Conservation (phyloP, 345 rosid genomes). For the Clarkia xantiana region DNA sequence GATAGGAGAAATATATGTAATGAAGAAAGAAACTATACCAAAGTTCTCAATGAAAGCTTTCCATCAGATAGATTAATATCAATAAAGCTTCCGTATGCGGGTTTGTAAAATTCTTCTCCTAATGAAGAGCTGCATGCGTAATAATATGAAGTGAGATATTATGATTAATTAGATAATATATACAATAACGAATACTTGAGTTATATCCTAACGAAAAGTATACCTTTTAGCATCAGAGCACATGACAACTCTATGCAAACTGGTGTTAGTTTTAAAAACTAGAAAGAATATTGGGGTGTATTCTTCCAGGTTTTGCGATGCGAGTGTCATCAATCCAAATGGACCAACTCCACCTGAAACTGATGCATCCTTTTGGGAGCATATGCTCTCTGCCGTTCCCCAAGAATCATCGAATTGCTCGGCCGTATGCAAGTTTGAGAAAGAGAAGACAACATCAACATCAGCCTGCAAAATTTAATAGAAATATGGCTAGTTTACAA, state of each 20-base stretch:
- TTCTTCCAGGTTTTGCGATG: slow-evolving; percentile 46
- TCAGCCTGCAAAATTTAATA: slow-evolving; percentile 44
- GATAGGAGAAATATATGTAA: too few species aligned
- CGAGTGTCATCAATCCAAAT: slow-evolving; percentile 68
- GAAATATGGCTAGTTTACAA: too few species aligned
- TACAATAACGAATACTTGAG: too few species aligned
- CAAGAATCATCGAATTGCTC: slow-evolving; percentile 49
- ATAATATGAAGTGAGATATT: background rate
- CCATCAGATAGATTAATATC: slow-evolving; percentile 42
- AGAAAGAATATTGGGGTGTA: slow-evolving; percentile 76
- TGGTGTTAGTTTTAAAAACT: slow-evolving; percentile 27
- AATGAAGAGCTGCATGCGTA: slow-evolving; percentile 36
- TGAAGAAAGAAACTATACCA: slow-evolving; percentile 23
- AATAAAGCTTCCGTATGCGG: slow-evolving; percentile 62
- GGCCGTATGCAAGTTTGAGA: slow-evolving; percentile 38
- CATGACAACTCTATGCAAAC: slow-evolving; percentile 39
- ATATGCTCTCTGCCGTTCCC: slow-evolving; percentile 38
- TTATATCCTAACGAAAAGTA: background rate
- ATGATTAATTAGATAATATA: too few species aligned
- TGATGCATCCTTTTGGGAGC: slow-evolving; percentile 29
- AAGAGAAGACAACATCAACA: slow-evolving; percentile 52
- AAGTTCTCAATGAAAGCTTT: slow-evolving; percentile 51
- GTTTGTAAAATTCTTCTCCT: slow-evolving; percentile 31
- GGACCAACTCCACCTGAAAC: slow-evolving; percentile 62
- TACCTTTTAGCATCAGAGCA: slow-evolving; percentile 81